These are phyloP conservation scores for Colletotrichum eleusines DNA, from an alignment of 2,329 filamentous ascomycete species.

Conservation along the genomic window DNA sequence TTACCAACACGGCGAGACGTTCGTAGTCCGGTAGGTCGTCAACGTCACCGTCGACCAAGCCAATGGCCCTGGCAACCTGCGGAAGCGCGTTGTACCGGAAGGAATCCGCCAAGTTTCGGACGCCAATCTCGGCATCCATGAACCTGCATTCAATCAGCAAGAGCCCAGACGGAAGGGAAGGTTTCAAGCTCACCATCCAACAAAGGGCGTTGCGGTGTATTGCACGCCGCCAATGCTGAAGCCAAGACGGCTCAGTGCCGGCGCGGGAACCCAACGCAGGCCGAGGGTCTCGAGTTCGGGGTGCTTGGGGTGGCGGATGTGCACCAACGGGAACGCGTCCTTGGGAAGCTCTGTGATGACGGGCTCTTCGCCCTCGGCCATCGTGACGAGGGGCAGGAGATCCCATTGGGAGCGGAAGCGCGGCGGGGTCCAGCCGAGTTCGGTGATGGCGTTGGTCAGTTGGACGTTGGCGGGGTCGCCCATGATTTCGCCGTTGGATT, in stretches of 20 bases:
- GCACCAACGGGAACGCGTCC: constrained; percentile 35
- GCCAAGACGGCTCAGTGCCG: constrained; percentile 39
- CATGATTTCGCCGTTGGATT: constrained; percentile 33
- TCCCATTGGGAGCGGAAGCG: constrained; percentile 39
- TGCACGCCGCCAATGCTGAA: constrained; percentile 40
- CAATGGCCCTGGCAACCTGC: constrained; percentile 34
- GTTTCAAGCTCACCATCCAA: constrained; percentile 25
- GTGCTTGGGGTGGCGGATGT: constrained; percentile 39
- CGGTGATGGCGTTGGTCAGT: constrained; percentile 37
- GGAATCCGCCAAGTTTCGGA: constrained; percentile 36
- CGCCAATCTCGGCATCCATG: constrained; percentile 40
- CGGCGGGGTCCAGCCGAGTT: constrained; percentile 38
- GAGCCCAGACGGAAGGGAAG: not conserved
- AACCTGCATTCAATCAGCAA: constrained; percentile 25
- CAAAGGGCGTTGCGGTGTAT: constrained; percentile 36
- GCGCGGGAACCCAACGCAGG: constrained; percentile 40
- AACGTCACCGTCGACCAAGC: constrained; percentile 33
- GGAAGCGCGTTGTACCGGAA: constrained; percentile 40
- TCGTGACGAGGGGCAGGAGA: constrained; percentile 34
- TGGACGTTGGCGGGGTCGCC: constrained; percentile 38
- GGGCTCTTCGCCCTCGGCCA: constrained; percentile 38
- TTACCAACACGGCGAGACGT: constrained; percentile 37
- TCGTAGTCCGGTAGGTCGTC: constrained; percentile 39
- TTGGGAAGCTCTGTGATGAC: constrained; percentile 39
- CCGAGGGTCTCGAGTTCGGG: constrained; percentile 36